These are phyloP conservation scores for Aphanomyces astaci DNA, from an alignment of 352 stramenopile species.

Conservation along the genomic window DNA sequence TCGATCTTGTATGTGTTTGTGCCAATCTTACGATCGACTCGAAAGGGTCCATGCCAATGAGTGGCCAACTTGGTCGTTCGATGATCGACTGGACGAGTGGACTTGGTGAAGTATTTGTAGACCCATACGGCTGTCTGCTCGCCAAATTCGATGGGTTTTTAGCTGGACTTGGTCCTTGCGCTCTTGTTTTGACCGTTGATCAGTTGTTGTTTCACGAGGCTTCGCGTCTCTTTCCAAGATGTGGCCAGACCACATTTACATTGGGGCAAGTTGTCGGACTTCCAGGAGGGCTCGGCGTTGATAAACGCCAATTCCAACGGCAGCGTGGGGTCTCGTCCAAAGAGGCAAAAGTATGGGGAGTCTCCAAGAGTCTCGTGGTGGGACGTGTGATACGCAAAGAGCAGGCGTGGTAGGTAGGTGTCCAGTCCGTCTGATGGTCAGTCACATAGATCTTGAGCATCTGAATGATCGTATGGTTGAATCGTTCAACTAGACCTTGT, in stretches of 20 bases:
- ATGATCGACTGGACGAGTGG: no score
- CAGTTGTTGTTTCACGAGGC: background rate
- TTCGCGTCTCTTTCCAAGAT: background rate
- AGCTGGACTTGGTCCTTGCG: background rate
- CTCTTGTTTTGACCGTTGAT: background rate
- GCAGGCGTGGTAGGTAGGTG: background rate
- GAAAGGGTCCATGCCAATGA: background rate
- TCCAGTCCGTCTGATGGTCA: background rate
- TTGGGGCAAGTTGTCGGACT: background rate
- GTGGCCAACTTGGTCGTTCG: background rate
- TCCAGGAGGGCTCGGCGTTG: background rate
- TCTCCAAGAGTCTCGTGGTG: background rate
- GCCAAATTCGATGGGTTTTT: background rate
- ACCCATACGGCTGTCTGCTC: background rate
- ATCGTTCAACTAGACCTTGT: background rate
- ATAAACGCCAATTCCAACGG: background rate
- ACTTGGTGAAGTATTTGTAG: background rate
- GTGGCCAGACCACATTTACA: background rate
- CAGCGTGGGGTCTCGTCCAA: background rate
- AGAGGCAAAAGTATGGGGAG: background rate
- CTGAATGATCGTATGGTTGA: background rate
- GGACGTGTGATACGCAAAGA: background rate
- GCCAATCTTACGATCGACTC: background rate
- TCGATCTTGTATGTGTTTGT: background rate
- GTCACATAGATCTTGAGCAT: background rate